Conservation (phyloP, 257 asterid species). For the Salvia hispanica region DNA sequence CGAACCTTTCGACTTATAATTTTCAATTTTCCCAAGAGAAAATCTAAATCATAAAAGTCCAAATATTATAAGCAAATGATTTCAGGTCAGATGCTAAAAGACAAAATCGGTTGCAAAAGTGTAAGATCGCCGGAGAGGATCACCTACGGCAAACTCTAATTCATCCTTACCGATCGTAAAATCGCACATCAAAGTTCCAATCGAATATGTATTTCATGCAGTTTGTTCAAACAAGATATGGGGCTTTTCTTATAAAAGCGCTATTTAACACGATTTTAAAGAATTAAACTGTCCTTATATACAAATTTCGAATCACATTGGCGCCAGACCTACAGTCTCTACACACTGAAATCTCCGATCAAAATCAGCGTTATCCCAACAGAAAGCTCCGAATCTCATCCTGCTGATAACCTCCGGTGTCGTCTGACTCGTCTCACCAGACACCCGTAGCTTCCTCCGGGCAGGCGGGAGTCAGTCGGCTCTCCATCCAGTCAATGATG, state of each 20-base stretch:
- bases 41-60: too few relatives aligned
- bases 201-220: neutral
- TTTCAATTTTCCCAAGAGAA: too few relatives aligned
- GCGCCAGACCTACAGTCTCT: conserved; percentile 14
- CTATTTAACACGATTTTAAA: conserved; percentile 1
- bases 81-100: too few relatives aligned
- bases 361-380: conserved; percentile 13
- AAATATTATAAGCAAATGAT: too few relatives aligned
- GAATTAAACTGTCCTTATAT: conserved; percentile 24
- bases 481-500: conserved; percentile 93
- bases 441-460: conserved; percentile 28
- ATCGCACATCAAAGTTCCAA: neutral
- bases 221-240: neutral
- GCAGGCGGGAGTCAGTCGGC: conserved; percentile 39
- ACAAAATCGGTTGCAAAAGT: too few relatives aligned
- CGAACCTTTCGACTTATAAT: too few relatives aligned
- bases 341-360: conserved; percentile 15
- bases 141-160: too few relatives aligned
- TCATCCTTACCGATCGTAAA: too few relatives aligned
- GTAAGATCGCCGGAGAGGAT: neutral
- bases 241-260: neutral
- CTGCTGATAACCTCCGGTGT: conserved; percentile 7
- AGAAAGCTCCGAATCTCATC: neutral
- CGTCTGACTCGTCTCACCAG: conserved; percentile 24
- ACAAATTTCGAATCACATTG: conserved; percentile 23